Evolutionary conservation across 2,329 filamentous ascomycete species (phyloP).

Genomic region (Cytospora mali): DNA sequence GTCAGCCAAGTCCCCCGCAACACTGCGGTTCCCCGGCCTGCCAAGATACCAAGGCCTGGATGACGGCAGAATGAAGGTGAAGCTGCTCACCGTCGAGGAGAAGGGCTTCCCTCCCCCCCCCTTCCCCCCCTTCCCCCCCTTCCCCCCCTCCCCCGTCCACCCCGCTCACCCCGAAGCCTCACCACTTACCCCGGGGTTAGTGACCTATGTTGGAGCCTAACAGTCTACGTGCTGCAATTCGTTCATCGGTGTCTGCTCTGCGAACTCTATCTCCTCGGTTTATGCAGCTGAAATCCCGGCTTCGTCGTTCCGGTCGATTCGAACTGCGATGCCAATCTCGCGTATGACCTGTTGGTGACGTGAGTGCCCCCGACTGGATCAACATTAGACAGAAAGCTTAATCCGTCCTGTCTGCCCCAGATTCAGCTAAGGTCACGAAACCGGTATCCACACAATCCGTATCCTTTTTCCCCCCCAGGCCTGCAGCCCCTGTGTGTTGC

Average conservation of each 20-base stretch:
- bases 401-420: slow-evolving; percentile 7
- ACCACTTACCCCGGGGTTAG: slow-evolving; percentile 1
- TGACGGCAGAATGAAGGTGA: slow-evolving; percentile 22
- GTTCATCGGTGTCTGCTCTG: no score
- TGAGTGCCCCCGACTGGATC: slow-evolving; percentile 3
- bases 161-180: slow-evolving; percentile 16
- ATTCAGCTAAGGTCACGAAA: background rate
- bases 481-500: background rate
- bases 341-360: slow-evolving; percentile 19
- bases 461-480: no score
- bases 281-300: slow-evolving; percentile 2
- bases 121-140: no score
- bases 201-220: no score
- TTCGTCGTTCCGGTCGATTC: slow-evolving; percentile 9
- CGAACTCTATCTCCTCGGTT: background rate
- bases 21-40: background rate
- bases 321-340: slow-evolving; percentile 5
- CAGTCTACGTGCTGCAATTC: no score
- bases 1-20: background rate
- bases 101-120: no score
- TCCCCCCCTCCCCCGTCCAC: no score
- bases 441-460: background rate
- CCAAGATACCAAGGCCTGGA: slow-evolving; percentile 17
- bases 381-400: slow-evolving; percentile 12
- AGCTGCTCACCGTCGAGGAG: no score